These are phyloP conservation scores for Amesomyces nigricolor DNA, from an alignment of 2,329 filamentous ascomycete species.

Conservation along the genomic window DNA sequence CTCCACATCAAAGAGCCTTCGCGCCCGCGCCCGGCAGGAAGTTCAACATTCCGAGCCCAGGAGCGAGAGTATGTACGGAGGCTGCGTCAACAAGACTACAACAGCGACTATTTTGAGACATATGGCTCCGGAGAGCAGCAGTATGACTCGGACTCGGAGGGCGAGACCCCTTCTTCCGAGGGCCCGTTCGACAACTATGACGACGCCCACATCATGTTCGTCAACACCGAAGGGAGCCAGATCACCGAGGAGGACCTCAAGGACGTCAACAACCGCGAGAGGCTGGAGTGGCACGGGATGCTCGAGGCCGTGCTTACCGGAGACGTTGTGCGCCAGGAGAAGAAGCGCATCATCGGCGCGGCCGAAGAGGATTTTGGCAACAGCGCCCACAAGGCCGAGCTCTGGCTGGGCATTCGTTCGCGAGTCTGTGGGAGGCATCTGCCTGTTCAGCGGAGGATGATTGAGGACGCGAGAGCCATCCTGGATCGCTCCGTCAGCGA, in stretches of 20 bases:
- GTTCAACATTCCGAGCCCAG: slow-evolving; percentile 61
- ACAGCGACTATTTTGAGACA: slow-evolving; percentile 67
- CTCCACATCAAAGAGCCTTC: slow-evolving; percentile 44
- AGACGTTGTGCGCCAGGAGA: slow-evolving; percentile 96
- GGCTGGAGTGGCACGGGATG: slow-evolving; percentile 98
- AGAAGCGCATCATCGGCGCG: slow-evolving; percentile 85
- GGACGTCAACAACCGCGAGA: slow-evolving; percentile 80
- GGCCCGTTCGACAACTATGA: slow-evolving; percentile 82
- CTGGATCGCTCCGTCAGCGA: slow-evolving; percentile 75
- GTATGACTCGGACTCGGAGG: slow-evolving; percentile 76
- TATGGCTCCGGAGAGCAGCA: slow-evolving; percentile 58
- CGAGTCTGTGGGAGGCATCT: slow-evolving; percentile 78
- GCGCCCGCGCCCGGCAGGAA: slow-evolving; percentile 46
- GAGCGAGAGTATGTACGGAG: slow-evolving; percentile 94
- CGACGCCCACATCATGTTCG: slow-evolving; percentile 87
- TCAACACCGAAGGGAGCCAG: slow-evolving; percentile 82
- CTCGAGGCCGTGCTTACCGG: slow-evolving; percentile 90
- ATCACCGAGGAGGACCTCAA: slow-evolving; percentile 85
- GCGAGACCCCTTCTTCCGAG: slow-evolving; percentile 83
- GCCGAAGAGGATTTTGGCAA: slow-evolving; percentile 52
- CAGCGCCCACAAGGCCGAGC: slow-evolving; percentile 66
- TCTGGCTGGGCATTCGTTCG: slow-evolving; percentile 85
- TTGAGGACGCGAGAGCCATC: slow-evolving; percentile 74
- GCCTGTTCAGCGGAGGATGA: slow-evolving; percentile 76
- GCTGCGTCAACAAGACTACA: slow-evolving; percentile 64